A percentile compares a stretch with the other conserved stretches of the same genome.
Evolutionary conservation across 2,329 filamentous ascomycete species (phyloP).

Genomic region (Fusarium siculi): DNA sequence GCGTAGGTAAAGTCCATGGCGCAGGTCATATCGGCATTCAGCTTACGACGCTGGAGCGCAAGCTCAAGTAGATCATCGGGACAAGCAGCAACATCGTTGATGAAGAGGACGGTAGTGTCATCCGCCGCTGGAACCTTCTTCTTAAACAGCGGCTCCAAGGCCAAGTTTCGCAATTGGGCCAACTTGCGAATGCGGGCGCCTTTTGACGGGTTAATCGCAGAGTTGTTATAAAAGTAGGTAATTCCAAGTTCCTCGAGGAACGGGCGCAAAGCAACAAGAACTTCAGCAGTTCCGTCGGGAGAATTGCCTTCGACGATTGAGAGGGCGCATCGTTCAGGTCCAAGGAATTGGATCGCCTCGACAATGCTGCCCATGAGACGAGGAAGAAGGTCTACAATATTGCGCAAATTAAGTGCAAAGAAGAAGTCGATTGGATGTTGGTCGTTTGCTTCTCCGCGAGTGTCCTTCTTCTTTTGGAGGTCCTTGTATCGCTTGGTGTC

Average conservation of each 20-base stretch:
- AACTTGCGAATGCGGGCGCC: conserved; percentile 59
- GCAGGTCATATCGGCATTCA: conserved; percentile 66
- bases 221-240: conserved; percentile 56
- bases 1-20: conserved; percentile 67
- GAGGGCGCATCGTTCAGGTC: conserved; percentile 61
- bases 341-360: conserved; percentile 61
- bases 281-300: conserved; percentile 63
- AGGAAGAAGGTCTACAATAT: conserved; percentile 58
- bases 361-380: conserved; percentile 63
- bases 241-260: conserved; percentile 53
- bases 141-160: conserved; percentile 58
- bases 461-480: conserved; percentile 21
- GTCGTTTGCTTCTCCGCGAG: background rate
- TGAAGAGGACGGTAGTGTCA: conserved; percentile 60
- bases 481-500: conserved; percentile 39
- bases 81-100: conserved; percentile 66
- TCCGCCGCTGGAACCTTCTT: conserved; percentile 40
- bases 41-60: conserved; percentile 57
- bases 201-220: conserved; percentile 55
- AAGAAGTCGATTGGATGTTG: conserved; percentile 52
- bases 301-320: conserved; percentile 68
- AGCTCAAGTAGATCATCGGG: conserved; percentile 68
- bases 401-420: conserved; percentile 65
- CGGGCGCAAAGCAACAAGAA: conserved; percentile 55
- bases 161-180: conserved; percentile 63